phyloP scores from a whole-genome alignment of 176 grass and related monocot genomes.

The Saccharum spontaneum region DNA sequence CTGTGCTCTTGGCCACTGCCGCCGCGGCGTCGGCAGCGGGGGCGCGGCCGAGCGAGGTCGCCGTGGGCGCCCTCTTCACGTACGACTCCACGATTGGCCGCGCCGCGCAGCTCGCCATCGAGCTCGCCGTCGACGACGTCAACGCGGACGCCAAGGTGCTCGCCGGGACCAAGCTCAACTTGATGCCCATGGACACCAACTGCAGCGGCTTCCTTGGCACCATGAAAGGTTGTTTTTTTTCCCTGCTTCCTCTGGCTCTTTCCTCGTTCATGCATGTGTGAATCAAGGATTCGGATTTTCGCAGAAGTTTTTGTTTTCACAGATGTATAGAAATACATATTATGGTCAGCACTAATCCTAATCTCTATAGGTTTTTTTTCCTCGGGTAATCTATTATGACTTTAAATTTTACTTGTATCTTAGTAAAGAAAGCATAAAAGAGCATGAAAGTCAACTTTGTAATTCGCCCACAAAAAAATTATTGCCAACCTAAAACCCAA shows the following conservation, averaged over 20 bases:
- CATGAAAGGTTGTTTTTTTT: constrained; percentile 45
- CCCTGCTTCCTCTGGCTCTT: neutral
- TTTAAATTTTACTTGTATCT: neutral
- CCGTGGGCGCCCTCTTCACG: constrained; percentile 71
- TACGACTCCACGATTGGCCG: constrained; percentile 74
- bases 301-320: no score
- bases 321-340: neutral
- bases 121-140: constrained; percentile 77
- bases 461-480: neutral
- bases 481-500: neutral
- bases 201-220: constrained; percentile 82
- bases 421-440: neutral
- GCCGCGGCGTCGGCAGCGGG: constrained; percentile 7
- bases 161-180: constrained; percentile 52
- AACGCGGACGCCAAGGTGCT: constrained; percentile 66
- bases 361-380: neutral
- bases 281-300: neutral
- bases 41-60: constrained; percentile 33
- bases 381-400: no score
- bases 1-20: constrained; percentile 1
- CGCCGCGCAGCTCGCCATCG: constrained; percentile 59
- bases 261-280: neutral
- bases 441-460: neutral
- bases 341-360: neutral
- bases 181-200: constrained; percentile 71